phyloP scores from a whole-genome alignment of 2,329 filamentous ascomycete species.

The Colletotrichum theobromicola region DNA sequence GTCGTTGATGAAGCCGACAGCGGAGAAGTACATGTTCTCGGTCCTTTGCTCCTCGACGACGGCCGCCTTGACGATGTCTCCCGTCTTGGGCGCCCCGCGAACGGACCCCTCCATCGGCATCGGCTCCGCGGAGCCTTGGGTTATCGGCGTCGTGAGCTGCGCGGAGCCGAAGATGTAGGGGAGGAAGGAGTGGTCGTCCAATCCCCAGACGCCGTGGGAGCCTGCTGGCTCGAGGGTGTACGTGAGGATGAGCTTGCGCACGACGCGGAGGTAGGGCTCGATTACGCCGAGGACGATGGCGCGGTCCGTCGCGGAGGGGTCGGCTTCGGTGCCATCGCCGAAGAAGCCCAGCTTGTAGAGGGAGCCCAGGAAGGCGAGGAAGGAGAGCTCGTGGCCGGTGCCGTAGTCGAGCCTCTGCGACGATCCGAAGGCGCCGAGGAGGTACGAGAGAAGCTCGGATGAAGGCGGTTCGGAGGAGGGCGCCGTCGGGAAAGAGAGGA shows the following conservation, averaged over 20 bases:
- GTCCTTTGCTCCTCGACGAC: slow-evolving; percentile 69
- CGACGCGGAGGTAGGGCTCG: slow-evolving; percentile 83
- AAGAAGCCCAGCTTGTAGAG: slow-evolving; percentile 93
- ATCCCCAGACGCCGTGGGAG: slow-evolving; percentile 95
- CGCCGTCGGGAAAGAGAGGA: slow-evolving; percentile 24
- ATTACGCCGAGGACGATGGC: slow-evolving; percentile 82
- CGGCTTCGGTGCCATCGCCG: slow-evolving; percentile 21
- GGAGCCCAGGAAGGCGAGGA: slow-evolving; percentile 86
- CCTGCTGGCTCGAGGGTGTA: slow-evolving; percentile 96
- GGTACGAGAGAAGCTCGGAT: slow-evolving; percentile 57
- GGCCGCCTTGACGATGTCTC: slow-evolving; percentile 68
- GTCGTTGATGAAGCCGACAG: slow-evolving; percentile 95
- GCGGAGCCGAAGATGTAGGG: slow-evolving; percentile 96
- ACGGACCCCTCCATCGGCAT: slow-evolving; percentile 84
- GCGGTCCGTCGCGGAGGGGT: slow-evolving; percentile 68
- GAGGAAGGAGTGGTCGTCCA: slow-evolving; percentile 96
- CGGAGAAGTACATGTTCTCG: slow-evolving; percentile 89
- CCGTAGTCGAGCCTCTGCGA: slow-evolving; percentile 91
- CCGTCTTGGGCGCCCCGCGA: slow-evolving; percentile 72
- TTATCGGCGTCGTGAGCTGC: slow-evolving; percentile 81
- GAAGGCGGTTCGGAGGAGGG: slow-evolving; percentile 27
- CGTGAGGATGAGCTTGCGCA: slow-evolving; percentile 83
- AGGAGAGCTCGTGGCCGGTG: slow-evolving; percentile 94
- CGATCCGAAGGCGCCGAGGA: slow-evolving; percentile 88
- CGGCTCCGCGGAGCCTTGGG: slow-evolving; percentile 56